A percentile compares a stretch with the other conserved stretches of the same genome.
Evolutionary conservation across 306 rosid genomes (phyloP).

Genomic region (Cicer judaicum): DNA sequence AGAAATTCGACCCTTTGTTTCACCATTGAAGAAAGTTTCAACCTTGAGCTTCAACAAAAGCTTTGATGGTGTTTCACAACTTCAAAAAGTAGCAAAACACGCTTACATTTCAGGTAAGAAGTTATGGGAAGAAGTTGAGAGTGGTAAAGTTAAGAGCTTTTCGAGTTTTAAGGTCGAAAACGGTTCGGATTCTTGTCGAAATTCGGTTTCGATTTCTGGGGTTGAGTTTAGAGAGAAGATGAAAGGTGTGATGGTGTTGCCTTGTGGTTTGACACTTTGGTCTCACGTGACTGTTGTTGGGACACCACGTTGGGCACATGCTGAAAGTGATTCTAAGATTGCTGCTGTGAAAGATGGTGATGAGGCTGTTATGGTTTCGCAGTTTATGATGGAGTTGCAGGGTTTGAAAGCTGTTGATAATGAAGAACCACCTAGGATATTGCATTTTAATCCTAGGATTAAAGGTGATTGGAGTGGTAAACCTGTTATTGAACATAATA

Average conservation of each 20-base stretch:
- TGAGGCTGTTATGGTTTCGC: constrained; percentile 82
- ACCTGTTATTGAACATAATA: constrained; percentile 89
- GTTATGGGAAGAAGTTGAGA: constrained; percentile 74
- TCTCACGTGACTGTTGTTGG: constrained; percentile 92
- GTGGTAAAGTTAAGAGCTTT: constrained; percentile 47
- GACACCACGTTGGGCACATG: constrained; percentile 86
- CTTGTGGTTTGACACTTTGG: constrained; percentile 89
- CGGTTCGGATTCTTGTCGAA: constrained; percentile 66
- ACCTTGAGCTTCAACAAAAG: constrained; percentile 67
- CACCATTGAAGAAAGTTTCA: constrained; percentile 60
- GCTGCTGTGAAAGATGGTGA: constrained; percentile 71
- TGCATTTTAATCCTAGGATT: constrained; percentile 95
- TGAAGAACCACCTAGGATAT: constrained; percentile 89
- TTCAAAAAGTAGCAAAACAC: constrained; percentile 66
- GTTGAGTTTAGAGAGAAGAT: constrained; percentile 53
- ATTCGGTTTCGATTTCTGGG: constrained; percentile 68
- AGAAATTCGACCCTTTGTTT: constrained; percentile 43
- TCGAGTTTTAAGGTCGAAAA: constrained; percentile 50
- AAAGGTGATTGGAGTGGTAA: constrained; percentile 94
- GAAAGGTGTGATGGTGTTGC: constrained; percentile 66
- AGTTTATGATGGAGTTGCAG: constrained; percentile 92
- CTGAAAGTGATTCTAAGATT: constrained; percentile 78
- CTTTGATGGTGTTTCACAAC: constrained; percentile 54
- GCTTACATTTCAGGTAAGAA: constrained; percentile 76
- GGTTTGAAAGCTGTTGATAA: constrained; percentile 91